These are phyloP conservation scores for Galerina sulciceps DNA, from an alignment of 768 basidiomycete genomes.

Conservation along the genomic window DNA sequence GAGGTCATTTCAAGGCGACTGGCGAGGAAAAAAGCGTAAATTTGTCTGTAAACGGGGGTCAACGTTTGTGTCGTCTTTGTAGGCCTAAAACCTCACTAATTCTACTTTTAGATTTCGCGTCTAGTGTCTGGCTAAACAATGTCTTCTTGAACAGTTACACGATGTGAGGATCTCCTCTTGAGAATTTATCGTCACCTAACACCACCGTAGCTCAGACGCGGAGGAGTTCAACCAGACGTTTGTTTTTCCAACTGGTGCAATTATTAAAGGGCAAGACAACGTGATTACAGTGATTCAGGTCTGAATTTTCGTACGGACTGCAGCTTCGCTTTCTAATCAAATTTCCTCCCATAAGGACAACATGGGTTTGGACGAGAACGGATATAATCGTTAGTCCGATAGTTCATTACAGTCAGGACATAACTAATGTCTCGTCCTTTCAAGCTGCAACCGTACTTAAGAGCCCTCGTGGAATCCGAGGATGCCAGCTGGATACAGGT, in stretches of 20 bases:
- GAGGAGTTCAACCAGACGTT: slow-evolving; percentile 73
- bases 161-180: neutral
- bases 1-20: slow-evolving; percentile 75
- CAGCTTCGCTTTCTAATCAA: neutral
- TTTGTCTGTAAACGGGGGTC: slow-evolving; percentile 80
- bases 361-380: slow-evolving; percentile 74
- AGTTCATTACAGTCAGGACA: neutral
- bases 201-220: slow-evolving; percentile 19
- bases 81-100: neutral
- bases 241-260: slow-evolving; percentile 58
- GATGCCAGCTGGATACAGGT: slow-evolving; percentile 68
- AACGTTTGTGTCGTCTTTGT: slow-evolving; percentile 44
- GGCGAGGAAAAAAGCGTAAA: slow-evolving; percentile 66
- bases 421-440: slow-evolving; percentile 12
- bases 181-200: neutral
- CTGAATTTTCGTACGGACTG: slow-evolving; percentile 7
- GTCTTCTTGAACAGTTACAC: slow-evolving; percentile 42
- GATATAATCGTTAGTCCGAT: slow-evolving; percentile 38
- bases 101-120: slow-evolving; percentile 64
- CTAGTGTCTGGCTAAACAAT: slow-evolving; percentile 80
- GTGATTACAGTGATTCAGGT: slow-evolving; percentile 80
- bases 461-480: slow-evolving; percentile 78
- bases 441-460: slow-evolving; percentile 57
- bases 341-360: slow-evolving; percentile 58
- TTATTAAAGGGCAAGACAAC: slow-evolving; percentile 61